Base-by-base conservation (phyloP, 2,329 filamentous ascomycete genomes). In the Colletotrichum sp. region DNA sequence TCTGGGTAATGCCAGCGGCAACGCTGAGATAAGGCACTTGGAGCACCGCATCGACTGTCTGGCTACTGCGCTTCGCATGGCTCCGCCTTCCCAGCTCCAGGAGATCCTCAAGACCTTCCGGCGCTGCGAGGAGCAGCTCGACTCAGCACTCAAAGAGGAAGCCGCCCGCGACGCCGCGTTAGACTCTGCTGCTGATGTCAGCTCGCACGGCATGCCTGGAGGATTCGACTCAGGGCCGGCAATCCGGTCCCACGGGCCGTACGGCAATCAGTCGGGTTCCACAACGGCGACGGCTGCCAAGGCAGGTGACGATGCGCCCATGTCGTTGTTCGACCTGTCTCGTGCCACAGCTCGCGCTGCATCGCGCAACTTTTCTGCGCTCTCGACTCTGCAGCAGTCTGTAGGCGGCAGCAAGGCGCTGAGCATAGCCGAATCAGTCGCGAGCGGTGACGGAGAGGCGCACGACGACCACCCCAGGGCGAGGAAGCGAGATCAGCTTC, bases 41-140 rank as follows among this genome's bases (percentile, higher is more conserved):
- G 94, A 96, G 80, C 95, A 96, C 82, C 91, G 95, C 27, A 94
- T 96, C 82, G 95, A 96, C 80, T 94, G 96, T 48, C 87, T 98
- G 3, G 92, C 94, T 2, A 92, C 94, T 15, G 94, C 95, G 2
- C 87, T 97, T 22, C 90, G 95, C 11, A 90, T 96, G 66, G 94
- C 94, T 0, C 95, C 95, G 2, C 85, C 92, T 0, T 86, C 89
- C 1, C 91, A 94, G 15, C 88, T 97, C 1, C 92, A 94, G 75
- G 94, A 95, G 78, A 94, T 97, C 16, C 86, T 97, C 5, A 93
- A 92, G 66, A 92, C 91, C 2, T 97, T 94, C 87, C 91, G 94
- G 15, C 90, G 93, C 60, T 96, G 94, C 78, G 95, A 98, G 81
- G 93, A 95, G 79, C 94, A 96, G 81, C 91, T 95, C 67, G 93